Conservation (phyloP, 1,284 basidiomycete species). For the Tausonia pullulans region DNA sequence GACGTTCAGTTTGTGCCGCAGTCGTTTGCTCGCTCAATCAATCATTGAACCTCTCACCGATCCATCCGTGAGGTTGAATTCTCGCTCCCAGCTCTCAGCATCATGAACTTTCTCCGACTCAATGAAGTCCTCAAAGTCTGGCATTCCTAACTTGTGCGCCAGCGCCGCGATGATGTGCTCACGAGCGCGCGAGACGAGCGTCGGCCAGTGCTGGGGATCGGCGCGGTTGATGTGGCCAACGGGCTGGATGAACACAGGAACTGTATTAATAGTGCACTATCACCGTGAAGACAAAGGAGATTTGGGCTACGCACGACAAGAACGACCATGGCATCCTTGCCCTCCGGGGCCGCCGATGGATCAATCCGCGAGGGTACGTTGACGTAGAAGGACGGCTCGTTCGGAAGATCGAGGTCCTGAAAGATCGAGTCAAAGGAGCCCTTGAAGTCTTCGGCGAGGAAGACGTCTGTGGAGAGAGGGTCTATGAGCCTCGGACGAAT, state of each 20-base stretch:
- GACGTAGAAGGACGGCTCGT: conserved; percentile 45
- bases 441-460: conserved; percentile 36
- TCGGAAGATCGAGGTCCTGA: conserved; percentile 37
- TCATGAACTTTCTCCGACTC: conserved; percentile 31
- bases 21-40: too few species aligned
- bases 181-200: conserved; percentile 26
- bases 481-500: background rate
- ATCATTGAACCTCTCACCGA: conserved; percentile 12
- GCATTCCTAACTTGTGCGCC: conserved; percentile 24
- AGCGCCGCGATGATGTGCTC: conserved; percentile 28
- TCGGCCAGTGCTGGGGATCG: conserved; percentile 27
- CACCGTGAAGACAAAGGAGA: conserved; percentile 15
- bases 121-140: conserved; percentile 27
- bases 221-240: conserved; percentile 17
- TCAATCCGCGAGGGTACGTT: conserved; percentile 43
- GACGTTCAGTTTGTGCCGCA: background rate
- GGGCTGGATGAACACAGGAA: conserved; percentile 14
- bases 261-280: conserved; percentile 25
- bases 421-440: conserved; percentile 44
- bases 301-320: conserved; percentile 21
- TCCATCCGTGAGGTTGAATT: conserved; percentile 33
- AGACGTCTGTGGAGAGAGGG: conserved; percentile 17
- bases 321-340: conserved; percentile 30
- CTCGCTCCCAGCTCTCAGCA: conserved; percentile 32
- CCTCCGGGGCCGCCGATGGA: conserved; percentile 29